These are phyloP conservation scores for Solanum piurae DNA, from an alignment of 257 asterid species.

Conservation along the genomic window DNA sequence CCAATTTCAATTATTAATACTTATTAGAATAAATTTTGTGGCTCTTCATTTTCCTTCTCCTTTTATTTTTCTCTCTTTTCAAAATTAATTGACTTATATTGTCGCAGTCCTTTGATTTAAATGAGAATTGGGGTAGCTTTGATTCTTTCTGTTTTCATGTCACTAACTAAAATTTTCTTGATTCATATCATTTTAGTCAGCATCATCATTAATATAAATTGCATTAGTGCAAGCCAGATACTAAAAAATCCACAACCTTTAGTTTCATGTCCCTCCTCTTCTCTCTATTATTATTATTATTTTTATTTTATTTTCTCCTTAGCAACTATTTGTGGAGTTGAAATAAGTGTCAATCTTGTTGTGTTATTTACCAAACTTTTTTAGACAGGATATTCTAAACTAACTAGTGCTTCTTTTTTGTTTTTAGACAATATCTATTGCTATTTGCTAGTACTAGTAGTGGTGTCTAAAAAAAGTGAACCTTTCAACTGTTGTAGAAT, in stretches of 20 bases:
- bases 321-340: not conserved
- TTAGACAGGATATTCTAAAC: not conserved
- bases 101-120: not conserved
- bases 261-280: constrained; percentile 1
- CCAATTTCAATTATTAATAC: not conserved
- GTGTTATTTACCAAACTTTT: not conserved
- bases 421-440: constrained; percentile 30
- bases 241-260: not conserved
- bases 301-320: not conserved
- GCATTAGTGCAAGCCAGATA: constrained; percentile 2
- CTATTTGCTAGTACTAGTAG: constrained; percentile 5
- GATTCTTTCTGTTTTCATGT: constrained; percentile 36
- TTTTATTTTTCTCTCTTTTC: not conserved
- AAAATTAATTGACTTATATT: not conserved
- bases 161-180: constrained; percentile 13
- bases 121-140: constrained; percentile 19
- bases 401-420: not conserved
- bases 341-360: not conserved
- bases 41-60: not conserved
- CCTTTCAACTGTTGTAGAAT: constrained; percentile 5
- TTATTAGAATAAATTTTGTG: not conserved
- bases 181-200: not conserved
- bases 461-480: constrained; percentile 11
- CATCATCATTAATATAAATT: constrained; percentile 5
- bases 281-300: not conserved